Percentiles rank a stretch among this genome's conserved stretches.
phyloP scores from a whole-genome alignment of 129 eudicot genomes.

The Pseudognaphalium luteoalbum region DNA sequence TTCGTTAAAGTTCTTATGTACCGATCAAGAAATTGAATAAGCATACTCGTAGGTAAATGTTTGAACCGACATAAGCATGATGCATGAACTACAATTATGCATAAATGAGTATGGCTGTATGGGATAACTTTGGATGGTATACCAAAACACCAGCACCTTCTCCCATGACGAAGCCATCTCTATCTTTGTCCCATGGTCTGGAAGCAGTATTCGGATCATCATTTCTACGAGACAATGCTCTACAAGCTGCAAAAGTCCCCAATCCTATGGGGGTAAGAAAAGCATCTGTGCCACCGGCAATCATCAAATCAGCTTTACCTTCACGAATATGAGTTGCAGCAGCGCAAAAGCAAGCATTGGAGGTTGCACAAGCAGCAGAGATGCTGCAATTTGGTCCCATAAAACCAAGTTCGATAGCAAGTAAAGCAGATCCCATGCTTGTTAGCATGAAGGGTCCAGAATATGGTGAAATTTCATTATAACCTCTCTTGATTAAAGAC shows the following conservation, averaged over 20 bases:
- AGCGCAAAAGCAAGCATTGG: not conserved
- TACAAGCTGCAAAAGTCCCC: not conserved
- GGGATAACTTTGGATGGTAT: too few species aligned
- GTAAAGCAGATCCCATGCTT: not conserved
- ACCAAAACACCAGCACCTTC: not conserved
- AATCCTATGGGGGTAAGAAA: not conserved
- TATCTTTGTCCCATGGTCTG: too few species aligned
- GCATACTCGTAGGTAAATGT: too few species aligned
- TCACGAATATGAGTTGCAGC: not conserved
- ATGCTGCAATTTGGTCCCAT: not conserved
- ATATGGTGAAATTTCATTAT: not conserved
- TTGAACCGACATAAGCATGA: too few species aligned
- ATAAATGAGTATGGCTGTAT: too few species aligned
- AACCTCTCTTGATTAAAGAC: not conserved
- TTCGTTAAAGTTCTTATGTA: too few species aligned
- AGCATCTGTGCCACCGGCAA: not conserved
- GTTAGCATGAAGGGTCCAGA: not conserved
- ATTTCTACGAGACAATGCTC: not conserved
- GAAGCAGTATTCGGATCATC: not conserved
- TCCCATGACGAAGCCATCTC: not conserved
- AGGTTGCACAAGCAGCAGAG: not conserved
- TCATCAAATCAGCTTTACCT: not conserved
- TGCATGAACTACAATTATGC: too few species aligned
- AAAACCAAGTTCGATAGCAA: not conserved
- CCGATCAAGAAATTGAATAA: too few species aligned